Evolutionary conservation across 1,284 basidiomycete genomes (phyloP).

Genomic region (Omphalotus olearius): DNA sequence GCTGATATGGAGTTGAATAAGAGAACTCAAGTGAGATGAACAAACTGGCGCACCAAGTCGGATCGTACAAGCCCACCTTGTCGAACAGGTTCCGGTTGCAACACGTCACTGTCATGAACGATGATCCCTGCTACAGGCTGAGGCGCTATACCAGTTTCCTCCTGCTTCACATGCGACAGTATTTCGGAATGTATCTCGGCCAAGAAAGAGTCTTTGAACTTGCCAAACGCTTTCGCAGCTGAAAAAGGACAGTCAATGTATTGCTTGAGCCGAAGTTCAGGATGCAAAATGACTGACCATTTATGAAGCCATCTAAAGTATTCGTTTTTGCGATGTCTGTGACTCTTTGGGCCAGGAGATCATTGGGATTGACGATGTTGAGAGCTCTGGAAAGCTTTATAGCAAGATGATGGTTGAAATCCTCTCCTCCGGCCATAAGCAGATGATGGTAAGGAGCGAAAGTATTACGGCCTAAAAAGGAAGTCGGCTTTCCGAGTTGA

Average conservation of each 20-base stretch:
- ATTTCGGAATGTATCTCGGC: slow-evolving; percentile 47
- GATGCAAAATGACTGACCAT: slow-evolving; percentile 28
- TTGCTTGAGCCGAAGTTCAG: not conserved
- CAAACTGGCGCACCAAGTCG: slow-evolving; percentile 51
- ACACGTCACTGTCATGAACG: slow-evolving; percentile 76
- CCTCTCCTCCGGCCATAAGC: slow-evolving; percentile 15
- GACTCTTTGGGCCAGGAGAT: slow-evolving; percentile 73
- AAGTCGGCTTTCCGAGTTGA: too few relatives aligned
- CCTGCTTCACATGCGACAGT: slow-evolving; percentile 62
- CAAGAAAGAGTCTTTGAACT: slow-evolving; percentile 66
- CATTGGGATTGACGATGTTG: slow-evolving; percentile 80
- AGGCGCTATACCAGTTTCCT: slow-evolving; percentile 48
- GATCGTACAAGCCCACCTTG: slow-evolving; percentile 72
- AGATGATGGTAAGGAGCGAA: not conserved
- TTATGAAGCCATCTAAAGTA: slow-evolving; percentile 59
- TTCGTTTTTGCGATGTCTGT: slow-evolving; percentile 77
- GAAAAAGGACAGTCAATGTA: slow-evolving; percentile 16
- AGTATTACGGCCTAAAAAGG: too few relatives aligned
- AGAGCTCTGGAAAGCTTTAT: slow-evolving; percentile 78
- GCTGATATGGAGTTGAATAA: slow-evolving; percentile 34
- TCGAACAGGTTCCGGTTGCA: slow-evolving; percentile 74
- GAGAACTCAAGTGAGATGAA: not conserved
- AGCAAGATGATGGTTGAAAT: slow-evolving; percentile 74
- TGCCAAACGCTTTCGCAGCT: slow-evolving; percentile 83
- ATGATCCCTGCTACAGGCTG: slow-evolving; percentile 70